phyloP scores from a whole-genome alignment of 805 yeast species.

The Kluyveromyces aestuarii region DNA sequence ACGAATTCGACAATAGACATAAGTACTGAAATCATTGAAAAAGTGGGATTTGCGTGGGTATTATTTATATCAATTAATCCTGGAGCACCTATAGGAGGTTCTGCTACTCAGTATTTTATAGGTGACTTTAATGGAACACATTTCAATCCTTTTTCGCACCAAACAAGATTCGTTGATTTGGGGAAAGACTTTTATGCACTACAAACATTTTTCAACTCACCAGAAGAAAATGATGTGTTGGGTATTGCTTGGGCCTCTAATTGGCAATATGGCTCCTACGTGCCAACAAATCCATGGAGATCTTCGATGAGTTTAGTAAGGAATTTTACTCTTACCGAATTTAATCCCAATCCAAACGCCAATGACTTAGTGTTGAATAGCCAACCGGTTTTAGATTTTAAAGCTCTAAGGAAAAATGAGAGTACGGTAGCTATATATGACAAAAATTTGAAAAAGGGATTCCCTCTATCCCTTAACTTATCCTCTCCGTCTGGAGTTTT shows the following conservation, averaged over 20 bases:
- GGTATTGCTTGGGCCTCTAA: constrained; percentile 37
- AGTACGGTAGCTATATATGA: constrained; percentile 2
- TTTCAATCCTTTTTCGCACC: constrained; percentile 27
- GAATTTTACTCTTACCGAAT: constrained; percentile 21
- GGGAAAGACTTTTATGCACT: constrained; percentile 35
- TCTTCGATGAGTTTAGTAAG: constrained; percentile 30
- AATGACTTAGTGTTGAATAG: constrained; percentile 15
- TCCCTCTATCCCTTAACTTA: constrained; percentile 3
- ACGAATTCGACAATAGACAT: too few species aligned
- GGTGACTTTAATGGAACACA: constrained; percentile 34
- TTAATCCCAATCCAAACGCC: constrained; percentile 19
- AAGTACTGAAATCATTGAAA: background rate
- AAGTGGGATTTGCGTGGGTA: constrained; percentile 27
- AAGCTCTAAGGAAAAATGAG: constrained; percentile 2
- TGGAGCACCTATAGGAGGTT: constrained; percentile 35
- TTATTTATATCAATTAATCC: constrained; percentile 34
- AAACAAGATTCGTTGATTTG: constrained; percentile 25
- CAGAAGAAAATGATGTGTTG: constrained; percentile 19
- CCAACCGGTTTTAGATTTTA: constrained; percentile 16
- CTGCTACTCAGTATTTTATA: constrained; percentile 32
- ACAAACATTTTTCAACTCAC: constrained; percentile 28
- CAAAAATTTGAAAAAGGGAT: constrained; percentile 1
- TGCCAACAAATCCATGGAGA: constrained; percentile 32
- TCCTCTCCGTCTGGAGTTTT: constrained; percentile 14
- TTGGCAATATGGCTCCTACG: constrained; percentile 32